A percentile compares a stretch with the other conserved stretches of the same genome.
Evolutionary conservation across 1,284 basidiomycete genomes (phyloP).

Genomic region (Ustanciosporium gigantosporum): DNA sequence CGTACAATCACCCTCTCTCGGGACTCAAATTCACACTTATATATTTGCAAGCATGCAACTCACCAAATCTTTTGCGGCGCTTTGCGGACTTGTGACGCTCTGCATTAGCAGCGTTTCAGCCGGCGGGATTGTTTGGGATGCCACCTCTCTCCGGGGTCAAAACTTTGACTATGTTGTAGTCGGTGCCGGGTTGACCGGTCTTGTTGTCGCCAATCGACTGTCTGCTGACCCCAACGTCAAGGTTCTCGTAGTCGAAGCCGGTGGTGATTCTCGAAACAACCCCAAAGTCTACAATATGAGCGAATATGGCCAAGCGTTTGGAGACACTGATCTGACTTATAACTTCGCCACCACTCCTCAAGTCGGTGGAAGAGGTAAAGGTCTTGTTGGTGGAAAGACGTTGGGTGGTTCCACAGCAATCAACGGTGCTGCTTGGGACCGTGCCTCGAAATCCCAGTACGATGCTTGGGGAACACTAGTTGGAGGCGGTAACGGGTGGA

Average conservation of each 20-base stretch:
- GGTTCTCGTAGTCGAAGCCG: slow-evolving; percentile 59
- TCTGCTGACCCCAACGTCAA: slow-evolving; percentile 45
- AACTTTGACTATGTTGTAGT: slow-evolving; percentile 58
- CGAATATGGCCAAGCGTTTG: slow-evolving; percentile 65
- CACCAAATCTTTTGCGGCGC: slow-evolving; percentile 8
- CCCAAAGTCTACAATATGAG: slow-evolving; percentile 43
- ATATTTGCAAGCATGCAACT: no score
- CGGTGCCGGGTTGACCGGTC: slow-evolving; percentile 54
- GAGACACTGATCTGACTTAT: slow-evolving; percentile 66
- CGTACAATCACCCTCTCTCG: no score
- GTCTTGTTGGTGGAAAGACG: slow-evolving; percentile 66
- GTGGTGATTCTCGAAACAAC: slow-evolving; percentile 41
- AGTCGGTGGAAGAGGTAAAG: slow-evolving; percentile 57
- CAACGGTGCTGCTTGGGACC: slow-evolving; percentile 69
- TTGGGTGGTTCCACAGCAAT: slow-evolving; percentile 69
- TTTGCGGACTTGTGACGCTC: slow-evolving; percentile 5
- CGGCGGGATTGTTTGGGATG: slow-evolving; percentile 14
- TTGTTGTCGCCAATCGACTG: slow-evolving; percentile 54
- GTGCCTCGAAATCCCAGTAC: slow-evolving; percentile 68
- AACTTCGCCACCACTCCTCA: slow-evolving; percentile 65
- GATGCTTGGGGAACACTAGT: slow-evolving; percentile 68
- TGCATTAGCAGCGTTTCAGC: slow-evolving; percentile 6
- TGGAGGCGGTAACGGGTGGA: slow-evolving; percentile 65
- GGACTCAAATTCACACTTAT: no score
- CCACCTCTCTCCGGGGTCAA: slow-evolving; percentile 2